These are phyloP conservation scores for Phyllosticta citriasiana DNA, from an alignment of 2,329 filamentous ascomycete genomes.

Conservation along the genomic window DNA sequence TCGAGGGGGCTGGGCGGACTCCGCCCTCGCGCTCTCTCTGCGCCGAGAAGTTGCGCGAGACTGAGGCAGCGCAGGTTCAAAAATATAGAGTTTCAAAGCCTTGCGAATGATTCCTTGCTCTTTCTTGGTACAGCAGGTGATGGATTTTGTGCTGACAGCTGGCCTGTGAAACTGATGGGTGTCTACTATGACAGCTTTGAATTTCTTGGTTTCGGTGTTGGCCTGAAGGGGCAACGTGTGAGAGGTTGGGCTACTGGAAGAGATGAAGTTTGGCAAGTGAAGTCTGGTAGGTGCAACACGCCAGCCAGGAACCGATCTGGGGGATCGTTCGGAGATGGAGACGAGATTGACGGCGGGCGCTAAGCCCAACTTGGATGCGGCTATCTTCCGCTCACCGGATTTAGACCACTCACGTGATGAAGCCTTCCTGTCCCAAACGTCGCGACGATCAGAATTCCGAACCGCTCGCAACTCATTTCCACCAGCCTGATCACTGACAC, in stretches of 20 bases:
- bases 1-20: neutral
- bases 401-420: neutral
- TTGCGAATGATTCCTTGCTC: neutral
- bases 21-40: neutral
- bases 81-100: neutral
- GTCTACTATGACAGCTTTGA: neutral
- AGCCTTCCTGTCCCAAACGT: neutral
- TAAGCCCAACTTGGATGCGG: neutral
- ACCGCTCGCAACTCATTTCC: neutral
- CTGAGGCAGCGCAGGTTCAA: neutral
- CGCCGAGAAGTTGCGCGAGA: neutral
- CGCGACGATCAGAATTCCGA: neutral
- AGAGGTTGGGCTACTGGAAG: neutral
- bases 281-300: neutral
- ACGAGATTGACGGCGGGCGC: conserved; percentile 6
- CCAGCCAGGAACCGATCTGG: neutral
- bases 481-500: neutral
- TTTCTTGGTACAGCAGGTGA: neutral
- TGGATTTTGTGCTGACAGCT: neutral
- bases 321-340: conserved; percentile 3
- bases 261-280: neutral
- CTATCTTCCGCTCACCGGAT: neutral
- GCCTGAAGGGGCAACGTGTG: neutral
- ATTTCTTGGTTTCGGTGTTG: neutral
- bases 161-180: neutral